These are phyloP conservation scores for Ammopiptanthus mongolicus DNA, from an alignment of 306 rosid genomes.

Conservation along the genomic window DNA sequence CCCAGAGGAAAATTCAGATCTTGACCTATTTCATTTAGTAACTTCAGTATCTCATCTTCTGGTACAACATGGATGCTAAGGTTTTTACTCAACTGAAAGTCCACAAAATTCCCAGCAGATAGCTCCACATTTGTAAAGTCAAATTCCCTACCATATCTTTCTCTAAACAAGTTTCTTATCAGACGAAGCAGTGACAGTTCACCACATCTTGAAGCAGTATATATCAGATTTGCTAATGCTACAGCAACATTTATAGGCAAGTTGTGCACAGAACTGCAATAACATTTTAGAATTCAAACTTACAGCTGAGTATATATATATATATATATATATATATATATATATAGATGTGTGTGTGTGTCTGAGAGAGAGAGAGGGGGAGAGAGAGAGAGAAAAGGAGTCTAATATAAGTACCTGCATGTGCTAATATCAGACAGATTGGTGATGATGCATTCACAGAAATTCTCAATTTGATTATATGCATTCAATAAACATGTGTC, in stretches of 20 bases:
- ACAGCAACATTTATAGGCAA: slow-evolving; percentile 7
- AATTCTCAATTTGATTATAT: slow-evolving; percentile 9
- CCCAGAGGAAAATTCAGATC: not conserved
- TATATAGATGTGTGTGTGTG: too few relatives aligned
- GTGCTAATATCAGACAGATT: not conserved
- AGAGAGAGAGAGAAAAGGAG: too few relatives aligned
- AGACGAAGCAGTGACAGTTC: slow-evolving; percentile 22
- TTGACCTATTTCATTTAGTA: slow-evolving; percentile 3
- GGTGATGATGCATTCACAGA: slow-evolving; percentile 21
- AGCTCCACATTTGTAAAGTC: slow-evolving; percentile 15
- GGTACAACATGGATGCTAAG: not conserved
- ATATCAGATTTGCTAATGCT: slow-evolving; percentile 33
- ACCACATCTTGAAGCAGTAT: slow-evolving; percentile 33
- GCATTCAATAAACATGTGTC: slow-evolving; percentile 7
- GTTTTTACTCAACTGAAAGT: not conserved
- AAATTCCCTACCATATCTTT: slow-evolving; percentile 18
- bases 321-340: too few relatives aligned
- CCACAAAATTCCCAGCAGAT: slow-evolving; percentile 9
- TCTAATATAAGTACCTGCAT: not conserved
- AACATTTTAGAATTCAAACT: not conserved
- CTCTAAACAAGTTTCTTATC: slow-evolving; percentile 11
- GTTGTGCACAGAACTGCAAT: not conserved
- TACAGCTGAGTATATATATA: not conserved
- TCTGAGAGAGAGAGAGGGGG: too few relatives aligned
- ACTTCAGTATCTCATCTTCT: not conserved